These are phyloP conservation scores for Ampelocalamus luodianensis DNA, from an alignment of 176 grass and related monocot genomes.

Conservation along the genomic window DNA sequence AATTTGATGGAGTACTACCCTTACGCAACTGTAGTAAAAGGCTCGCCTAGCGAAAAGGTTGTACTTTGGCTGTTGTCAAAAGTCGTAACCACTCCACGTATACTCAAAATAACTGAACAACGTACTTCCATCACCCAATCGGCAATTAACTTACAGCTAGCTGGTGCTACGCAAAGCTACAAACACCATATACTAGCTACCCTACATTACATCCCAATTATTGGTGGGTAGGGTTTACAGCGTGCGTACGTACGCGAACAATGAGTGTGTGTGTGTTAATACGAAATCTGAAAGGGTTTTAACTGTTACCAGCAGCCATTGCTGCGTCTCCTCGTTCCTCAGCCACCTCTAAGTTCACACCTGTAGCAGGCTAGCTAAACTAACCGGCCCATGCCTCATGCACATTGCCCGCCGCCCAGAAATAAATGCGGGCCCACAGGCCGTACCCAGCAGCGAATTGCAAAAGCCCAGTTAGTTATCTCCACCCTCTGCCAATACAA, in stretches of 20 bases:
- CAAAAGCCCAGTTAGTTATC: background rate
- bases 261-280: background rate
- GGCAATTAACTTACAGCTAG: background rate
- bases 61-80: background rate
- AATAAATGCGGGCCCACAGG: conserved; percentile 22
- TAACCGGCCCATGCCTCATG: background rate
- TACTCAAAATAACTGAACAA: background rate
- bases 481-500: conserved; percentile 28
- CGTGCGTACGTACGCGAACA: too few relatives aligned
- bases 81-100: background rate
- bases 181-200: background rate
- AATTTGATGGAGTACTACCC: background rate
- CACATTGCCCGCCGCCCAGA: conserved; percentile 8
- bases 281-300: background rate
- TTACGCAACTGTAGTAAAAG: background rate
- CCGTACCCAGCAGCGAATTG: background rate
- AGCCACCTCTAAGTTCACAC: background rate
- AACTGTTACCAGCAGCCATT: background rate
- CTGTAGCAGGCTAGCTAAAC: background rate
- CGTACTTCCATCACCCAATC: background rate
- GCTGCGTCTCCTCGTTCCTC: background rate
- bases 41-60: background rate
- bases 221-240: background rate
- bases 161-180: background rate
- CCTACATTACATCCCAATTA: background rate